Conservation (phyloP, 2,329 filamentous ascomycete species). For the Emergomyces pasteurianus region DNA sequence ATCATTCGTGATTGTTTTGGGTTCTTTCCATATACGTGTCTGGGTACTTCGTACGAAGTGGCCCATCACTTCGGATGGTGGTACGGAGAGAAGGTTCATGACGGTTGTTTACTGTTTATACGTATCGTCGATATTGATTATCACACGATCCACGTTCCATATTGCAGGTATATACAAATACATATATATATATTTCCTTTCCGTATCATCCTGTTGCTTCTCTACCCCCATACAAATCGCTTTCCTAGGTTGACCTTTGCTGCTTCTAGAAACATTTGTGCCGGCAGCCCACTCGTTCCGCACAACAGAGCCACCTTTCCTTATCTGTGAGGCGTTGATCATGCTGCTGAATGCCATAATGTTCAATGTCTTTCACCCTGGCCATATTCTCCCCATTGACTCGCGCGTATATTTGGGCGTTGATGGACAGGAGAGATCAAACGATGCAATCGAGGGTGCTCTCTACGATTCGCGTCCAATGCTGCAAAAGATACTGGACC, state of each 20-base stretch:
- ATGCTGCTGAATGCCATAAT: conserved; percentile 5
- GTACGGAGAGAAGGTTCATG: conserved; percentile 2
- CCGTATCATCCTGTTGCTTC: no score
- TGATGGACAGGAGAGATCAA: conserved; percentile 3
- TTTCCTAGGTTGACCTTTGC: not conserved
- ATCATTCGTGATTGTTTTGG: conserved; percentile 3
- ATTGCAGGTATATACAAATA: conserved; percentile 6
- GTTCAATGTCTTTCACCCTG: conserved; percentile 8
- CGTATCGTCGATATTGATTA: conserved; percentile 6
- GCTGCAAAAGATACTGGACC: conserved; percentile 5
- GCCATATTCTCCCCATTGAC: conserved; percentile 4
- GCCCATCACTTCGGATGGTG: not conserved
- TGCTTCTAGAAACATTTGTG: conserved; percentile 5
- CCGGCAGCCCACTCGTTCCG: conserved; percentile 2
- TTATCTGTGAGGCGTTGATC: conserved; percentile 2
- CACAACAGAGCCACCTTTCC: conserved; percentile 5
- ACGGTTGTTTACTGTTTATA: conserved; percentile 5
- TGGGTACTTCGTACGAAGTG: not conserved
- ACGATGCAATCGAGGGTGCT: conserved; percentile 1
- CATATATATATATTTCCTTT: no score
- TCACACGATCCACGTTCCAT: conserved; percentile 6
- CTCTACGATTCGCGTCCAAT: conserved; percentile 3
- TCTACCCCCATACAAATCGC: no score
- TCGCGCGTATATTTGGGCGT: conserved; percentile 1
- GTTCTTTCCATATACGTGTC: conserved; percentile 1